Evolutionary conservation across 805 yeast species (phyloP), one percentile per base, ranked within the genome.

Genomic region (Yamadazyma kitorensis): DNA sequence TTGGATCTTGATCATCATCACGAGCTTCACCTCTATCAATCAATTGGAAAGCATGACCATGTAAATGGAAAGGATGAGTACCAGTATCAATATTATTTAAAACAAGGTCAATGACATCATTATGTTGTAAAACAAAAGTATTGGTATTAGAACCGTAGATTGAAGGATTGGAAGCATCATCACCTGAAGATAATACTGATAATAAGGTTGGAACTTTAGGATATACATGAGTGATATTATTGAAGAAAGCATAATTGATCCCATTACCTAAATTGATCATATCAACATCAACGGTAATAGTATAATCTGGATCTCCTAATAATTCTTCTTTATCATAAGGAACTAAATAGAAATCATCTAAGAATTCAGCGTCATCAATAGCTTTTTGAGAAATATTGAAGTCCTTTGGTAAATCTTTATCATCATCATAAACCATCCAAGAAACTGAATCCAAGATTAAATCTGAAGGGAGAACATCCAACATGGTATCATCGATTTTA

Each of bases 51-150:
- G 57, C 70, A 52, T 82, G 88, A 11, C 89, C 89, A 50, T 82
- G 89, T 47, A 82, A 68, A 55, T 82, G 89, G 76, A 82, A 82
- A 15, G 87, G 87, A 56, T 82, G 89, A 44, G 79, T 79, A 40
- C 87, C 85, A 4, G 82, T 80, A 55, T 88, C 96, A 50, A 68
- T 70, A 53, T 88, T 89, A 54, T 86, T 83, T 28, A 88, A 55
- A 1, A 86, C 83, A 28, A 88, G 60, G 48, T 88, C 96, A 29
- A 89, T 70, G 24, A 80, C 72, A 31, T 82, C 86, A 32, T 74
- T 76, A 4, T 67, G 52, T 37, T 76, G 74, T 15, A 87, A 60
- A 2, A 86, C 70, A 47, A 70, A 72, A 0, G 84, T 62, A 52
- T 80, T 80, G 35, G 82, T 78, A 49, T 79, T 80, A 13, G 82